Percentiles rank a stretch among this genome's conserved stretches.
Evolutionary conservation across 2,329 filamentous ascomycete species (phyloP).

Genomic region (Tolypocladium ophioglossoides): DNA sequence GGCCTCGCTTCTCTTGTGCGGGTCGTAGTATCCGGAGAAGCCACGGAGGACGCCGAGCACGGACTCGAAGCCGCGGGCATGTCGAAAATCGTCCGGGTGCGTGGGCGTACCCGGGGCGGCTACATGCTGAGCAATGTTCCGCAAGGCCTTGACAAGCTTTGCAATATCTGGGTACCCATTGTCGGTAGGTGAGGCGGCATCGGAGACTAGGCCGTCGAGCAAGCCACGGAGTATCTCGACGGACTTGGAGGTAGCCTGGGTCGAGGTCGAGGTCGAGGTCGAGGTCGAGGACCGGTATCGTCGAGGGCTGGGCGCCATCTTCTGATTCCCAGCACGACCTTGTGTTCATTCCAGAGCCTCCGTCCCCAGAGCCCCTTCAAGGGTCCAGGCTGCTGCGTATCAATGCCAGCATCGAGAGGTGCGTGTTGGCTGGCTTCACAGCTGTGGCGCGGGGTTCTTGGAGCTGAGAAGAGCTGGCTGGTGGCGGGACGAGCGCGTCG

Average conservation of each 20-base stretch:
- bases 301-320: constrained; percentile 41
- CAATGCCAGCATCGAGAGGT: constrained; percentile 23
- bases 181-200: constrained; percentile 19
- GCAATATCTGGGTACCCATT: constrained; percentile 37
- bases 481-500: neutral
- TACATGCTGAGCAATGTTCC: constrained; percentile 55
- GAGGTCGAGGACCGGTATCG: constrained; percentile 57
- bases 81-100: constrained; percentile 72
- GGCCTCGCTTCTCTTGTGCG: constrained; percentile 45
- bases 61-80: constrained; percentile 66
- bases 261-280: constrained; percentile 49
- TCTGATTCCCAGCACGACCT: constrained; percentile 13
- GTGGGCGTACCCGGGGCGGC: constrained; percentile 36
- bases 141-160: constrained; percentile 44
- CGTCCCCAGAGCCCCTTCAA: constrained; percentile 24
- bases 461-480: constrained; percentile 2
- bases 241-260: constrained; percentile 49
- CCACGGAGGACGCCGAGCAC: constrained; percentile 59
- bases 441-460: constrained; percentile 16
- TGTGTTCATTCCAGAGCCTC: constrained; percentile 9
- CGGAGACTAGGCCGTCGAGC: constrained; percentile 34
- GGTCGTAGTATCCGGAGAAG: constrained; percentile 68
- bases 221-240: constrained; percentile 47
- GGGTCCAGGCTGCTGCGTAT: constrained; percentile 22
- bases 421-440: constrained; percentile 7